phyloP scores from a whole-genome alignment of 2,329 filamentous ascomycete genomes.

The Penicillium sp. region DNA sequence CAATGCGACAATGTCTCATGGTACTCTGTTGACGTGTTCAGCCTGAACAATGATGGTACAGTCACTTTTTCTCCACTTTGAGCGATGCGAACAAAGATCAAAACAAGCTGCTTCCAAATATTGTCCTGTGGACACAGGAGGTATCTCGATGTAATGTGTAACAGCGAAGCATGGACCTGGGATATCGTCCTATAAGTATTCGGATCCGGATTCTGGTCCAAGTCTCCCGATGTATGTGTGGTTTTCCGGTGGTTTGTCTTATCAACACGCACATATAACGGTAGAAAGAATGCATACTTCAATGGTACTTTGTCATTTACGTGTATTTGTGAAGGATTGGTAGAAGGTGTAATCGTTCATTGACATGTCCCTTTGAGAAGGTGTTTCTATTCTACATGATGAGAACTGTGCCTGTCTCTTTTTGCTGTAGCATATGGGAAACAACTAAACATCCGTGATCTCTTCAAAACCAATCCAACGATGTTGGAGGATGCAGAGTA shows the following conservation, averaged over 20 bases:
- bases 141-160: background rate
- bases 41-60: too few species aligned
- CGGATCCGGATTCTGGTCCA: conserved; percentile 77
- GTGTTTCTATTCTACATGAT: conserved; percentile 70
- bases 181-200: conserved; percentile 62
- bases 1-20: too few species aligned
- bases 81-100: too few species aligned
- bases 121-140: background rate
- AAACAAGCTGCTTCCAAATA: too few species aligned
- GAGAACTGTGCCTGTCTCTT: background rate
- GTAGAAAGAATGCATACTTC: conserved; percentile 75
- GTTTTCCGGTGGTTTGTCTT: conserved; percentile 85
- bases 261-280: conserved; percentile 80
- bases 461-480: conserved; percentile 73
- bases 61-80: too few species aligned
- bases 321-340: conserved; percentile 92
- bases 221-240: conserved; percentile 85
- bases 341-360: conserved; percentile 87
- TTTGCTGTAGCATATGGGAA: too few species aligned
- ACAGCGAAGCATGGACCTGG: conserved; percentile 6
- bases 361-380: conserved; percentile 82
- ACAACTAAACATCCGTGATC: conserved; percentile 75
- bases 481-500: conserved; percentile 49
- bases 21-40: too few species aligned
- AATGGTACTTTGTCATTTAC: conserved; percentile 78